These are phyloP conservation scores for Ettlia oleoabundans DNA, from an alignment of 139 green algal genomes.

Conservation along the genomic window DNA sequence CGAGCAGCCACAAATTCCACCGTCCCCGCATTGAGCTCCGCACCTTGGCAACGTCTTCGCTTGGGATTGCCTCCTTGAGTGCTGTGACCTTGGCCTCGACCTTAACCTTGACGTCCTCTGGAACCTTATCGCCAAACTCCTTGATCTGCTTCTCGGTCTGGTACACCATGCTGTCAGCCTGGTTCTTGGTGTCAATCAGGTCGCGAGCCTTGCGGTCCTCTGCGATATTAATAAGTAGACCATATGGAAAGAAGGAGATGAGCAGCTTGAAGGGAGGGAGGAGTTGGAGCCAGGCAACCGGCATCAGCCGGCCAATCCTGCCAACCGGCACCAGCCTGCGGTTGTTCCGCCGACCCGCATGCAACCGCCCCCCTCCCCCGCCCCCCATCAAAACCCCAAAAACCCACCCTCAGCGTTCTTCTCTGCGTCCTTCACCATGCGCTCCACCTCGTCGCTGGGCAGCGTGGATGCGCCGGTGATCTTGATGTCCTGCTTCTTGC, in stretches of 20 bases:
- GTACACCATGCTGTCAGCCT: constrained; percentile 91
- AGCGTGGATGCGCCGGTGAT: constrained; percentile 94
- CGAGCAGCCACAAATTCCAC: no score
- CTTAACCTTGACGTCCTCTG: constrained; percentile 84
- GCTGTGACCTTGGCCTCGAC: constrained; percentile 86
- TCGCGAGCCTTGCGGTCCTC: constrained; percentile 96
- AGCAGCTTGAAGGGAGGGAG: not conserved
- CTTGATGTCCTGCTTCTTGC: constrained; percentile 98
- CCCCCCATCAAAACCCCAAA: not conserved
- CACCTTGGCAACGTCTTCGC: constrained; percentile 68
- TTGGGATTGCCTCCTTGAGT: constrained; percentile 75
- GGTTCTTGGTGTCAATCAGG: constrained; percentile 95
- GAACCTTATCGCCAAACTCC: constrained; percentile 96
- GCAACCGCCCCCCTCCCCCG: not conserved
- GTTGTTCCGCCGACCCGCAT: not conserved
- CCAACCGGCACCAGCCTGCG: no score
- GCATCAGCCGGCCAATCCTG: no score
- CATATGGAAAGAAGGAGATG: not conserved
- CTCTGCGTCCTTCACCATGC: constrained; percentile 97
- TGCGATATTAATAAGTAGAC: not conserved
- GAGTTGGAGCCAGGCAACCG: no score
- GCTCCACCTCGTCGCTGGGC: constrained; percentile 88
- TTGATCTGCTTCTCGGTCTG: constrained; percentile 99
- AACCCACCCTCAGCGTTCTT: constrained; percentile 68
- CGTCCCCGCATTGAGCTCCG: no score